phyloP scores from a whole-genome alignment of 352 stramenopile genomes.

The Phytophthora sp. region DNA sequence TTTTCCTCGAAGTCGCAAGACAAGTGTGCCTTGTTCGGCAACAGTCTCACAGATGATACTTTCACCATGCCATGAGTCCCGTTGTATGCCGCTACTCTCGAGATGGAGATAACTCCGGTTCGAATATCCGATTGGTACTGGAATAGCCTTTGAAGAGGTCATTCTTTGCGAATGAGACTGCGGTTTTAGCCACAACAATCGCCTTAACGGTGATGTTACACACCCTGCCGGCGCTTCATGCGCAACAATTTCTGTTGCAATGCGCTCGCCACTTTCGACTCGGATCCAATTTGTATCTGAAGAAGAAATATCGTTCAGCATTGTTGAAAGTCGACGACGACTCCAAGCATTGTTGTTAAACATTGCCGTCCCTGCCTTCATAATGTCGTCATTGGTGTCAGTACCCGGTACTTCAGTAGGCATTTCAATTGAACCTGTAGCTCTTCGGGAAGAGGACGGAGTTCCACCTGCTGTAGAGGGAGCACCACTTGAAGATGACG shows the following conservation, averaged over 20 bases:
- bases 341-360: conserved; percentile 67
- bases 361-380: conserved; percentile 50
- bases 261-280: conserved; percentile 63
- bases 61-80: conserved; percentile 75
- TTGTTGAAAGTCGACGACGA: conserved; percentile 68
- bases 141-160: conserved; percentile 70
- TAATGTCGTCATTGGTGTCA: conserved; percentile 50
- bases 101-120: conserved; percentile 87
- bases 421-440: conserved; percentile 58
- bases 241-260: conserved; percentile 81
- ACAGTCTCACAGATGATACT: conserved; percentile 89
- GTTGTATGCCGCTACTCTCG: conserved; percentile 64
- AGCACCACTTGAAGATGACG: conserved; percentile 33
- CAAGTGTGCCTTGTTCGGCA: conserved; percentile 82
- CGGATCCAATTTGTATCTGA: conserved; percentile 71
- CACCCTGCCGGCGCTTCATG: conserved; percentile 85
- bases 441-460: conserved; percentile 32
- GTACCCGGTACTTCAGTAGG: conserved; percentile 52
- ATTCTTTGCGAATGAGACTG: conserved; percentile 52
- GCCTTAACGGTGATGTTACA: conserved; percentile 74
- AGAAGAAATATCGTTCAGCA: conserved; percentile 81
- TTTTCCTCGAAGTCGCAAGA: conserved; percentile 79
- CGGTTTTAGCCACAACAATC: conserved; percentile 80
- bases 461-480: conserved; percentile 18
- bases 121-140: conserved; percentile 87